These are phyloP conservation scores for Xylariaceae sp. DNA, from an alignment of 2,329 filamentous ascomycete species.

Conservation along the genomic window DNA sequence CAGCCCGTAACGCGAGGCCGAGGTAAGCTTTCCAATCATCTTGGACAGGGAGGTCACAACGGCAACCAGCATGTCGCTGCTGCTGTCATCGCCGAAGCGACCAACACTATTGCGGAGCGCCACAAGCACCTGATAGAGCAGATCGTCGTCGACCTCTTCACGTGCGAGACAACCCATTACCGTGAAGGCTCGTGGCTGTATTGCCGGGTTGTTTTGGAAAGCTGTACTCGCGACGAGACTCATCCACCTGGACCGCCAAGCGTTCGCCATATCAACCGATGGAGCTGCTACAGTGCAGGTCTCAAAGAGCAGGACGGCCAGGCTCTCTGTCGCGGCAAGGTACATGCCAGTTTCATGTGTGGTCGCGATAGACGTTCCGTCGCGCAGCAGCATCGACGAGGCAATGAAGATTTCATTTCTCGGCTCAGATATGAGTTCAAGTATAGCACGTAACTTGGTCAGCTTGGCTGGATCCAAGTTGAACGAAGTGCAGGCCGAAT, in stretches of 20 bases:
- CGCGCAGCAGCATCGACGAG: conserved; percentile 36
- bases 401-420: conserved; percentile 50
- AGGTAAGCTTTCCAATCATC: conserved; percentile 63
- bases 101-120: conserved; percentile 57
- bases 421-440: conserved; percentile 53
- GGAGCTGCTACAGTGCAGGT: conserved; percentile 57
- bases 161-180: conserved; percentile 65
- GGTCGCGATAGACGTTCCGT: conserved; percentile 47
- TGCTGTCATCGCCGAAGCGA: conserved; percentile 57
- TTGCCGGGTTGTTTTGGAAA: conserved; percentile 65
- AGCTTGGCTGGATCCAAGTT: conserved; percentile 51
- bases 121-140: conserved; percentile 64
- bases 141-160: conserved; percentile 65
- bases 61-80: conserved; percentile 60
- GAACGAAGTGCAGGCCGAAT: conserved; percentile 61
- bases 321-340: conserved; percentile 51
- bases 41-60: conserved; percentile 61
- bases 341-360: conserved; percentile 44
- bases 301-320: conserved; percentile 56
- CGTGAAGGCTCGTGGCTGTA: conserved; percentile 61
- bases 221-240: conserved; percentile 64
- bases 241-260: conserved; percentile 68
- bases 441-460: conserved; percentile 45
- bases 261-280: conserved; percentile 57
- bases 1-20: conserved; percentile 58